Evolutionary conservation across 768 basidiomycete genomes (phyloP).

Genomic region (Mycena olivaceomarginata): DNA sequence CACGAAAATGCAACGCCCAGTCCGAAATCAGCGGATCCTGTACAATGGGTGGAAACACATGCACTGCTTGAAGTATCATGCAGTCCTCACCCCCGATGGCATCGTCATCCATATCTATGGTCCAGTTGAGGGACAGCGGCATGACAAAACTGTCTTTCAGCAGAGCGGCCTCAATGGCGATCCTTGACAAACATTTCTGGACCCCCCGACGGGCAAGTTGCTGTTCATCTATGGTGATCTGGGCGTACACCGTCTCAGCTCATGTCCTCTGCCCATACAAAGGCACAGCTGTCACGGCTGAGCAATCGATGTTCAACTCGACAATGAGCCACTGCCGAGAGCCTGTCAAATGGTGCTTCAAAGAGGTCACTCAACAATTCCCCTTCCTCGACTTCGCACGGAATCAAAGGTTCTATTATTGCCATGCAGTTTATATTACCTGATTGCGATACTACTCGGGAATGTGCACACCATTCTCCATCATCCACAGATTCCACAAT

Average conservation of each 20-base stretch:
- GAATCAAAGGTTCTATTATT: conserved; percentile 41
- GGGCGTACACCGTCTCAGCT: neutral
- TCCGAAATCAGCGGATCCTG: no score
- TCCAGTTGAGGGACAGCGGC: no score
- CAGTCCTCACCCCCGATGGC: no score
- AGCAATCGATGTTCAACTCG: conserved; percentile 34
- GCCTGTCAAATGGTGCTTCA: conserved; percentile 43
- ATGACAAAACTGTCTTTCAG: no score
- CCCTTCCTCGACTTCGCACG: conserved; percentile 39
- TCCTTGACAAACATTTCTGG: no score
- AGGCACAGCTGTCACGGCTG: conserved; percentile 31
- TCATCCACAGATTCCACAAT: conserved; percentile 27
- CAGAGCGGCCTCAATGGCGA: no score
- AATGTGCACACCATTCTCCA: conserved; percentile 40
- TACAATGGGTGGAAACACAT: no score
- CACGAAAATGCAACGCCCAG: no score
- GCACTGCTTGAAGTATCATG: no score
- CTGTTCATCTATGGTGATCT: no score
- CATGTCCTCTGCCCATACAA: conserved; percentile 45
- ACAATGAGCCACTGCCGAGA: conserved; percentile 45
- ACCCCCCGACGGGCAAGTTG: no score
- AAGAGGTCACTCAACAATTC: conserved; percentile 41
- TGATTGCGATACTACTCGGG: conserved; percentile 36
- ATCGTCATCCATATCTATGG: no score
- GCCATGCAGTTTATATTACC: conserved; percentile 42